Evolutionary conservation across 805 yeast genomes (phyloP).

Genomic region (Myxozyma geophila): DNA sequence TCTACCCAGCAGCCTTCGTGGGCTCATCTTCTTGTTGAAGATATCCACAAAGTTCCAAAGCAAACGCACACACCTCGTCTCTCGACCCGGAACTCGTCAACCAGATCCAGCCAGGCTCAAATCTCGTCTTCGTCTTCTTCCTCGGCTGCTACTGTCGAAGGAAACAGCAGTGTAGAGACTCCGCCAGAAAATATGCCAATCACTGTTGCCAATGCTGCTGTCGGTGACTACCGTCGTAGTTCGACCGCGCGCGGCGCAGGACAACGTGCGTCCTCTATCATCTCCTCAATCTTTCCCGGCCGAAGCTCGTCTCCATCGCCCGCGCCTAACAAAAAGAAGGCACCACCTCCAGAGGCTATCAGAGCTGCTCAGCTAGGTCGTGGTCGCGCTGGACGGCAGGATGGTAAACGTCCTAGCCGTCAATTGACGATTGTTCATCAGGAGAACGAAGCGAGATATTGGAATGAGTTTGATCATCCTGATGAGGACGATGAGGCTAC

Average conservation of each 20-base stretch:
- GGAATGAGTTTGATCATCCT: slow-evolving; percentile 73
- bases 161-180: slow-evolving; percentile 31
- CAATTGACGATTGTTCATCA: slow-evolving; percentile 13
- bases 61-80: slow-evolving; percentile 9
- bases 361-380: slow-evolving; percentile 20
- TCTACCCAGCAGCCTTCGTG: slow-evolving; percentile 49
- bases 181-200: slow-evolving; percentile 24
- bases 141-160: slow-evolving; percentile 17
- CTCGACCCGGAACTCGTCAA: slow-evolving; percentile 1
- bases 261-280: slow-evolving; percentile 18
- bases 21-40: slow-evolving; percentile 48
- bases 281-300: slow-evolving; percentile 17
- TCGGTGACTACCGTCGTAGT: background rate
- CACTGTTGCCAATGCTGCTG: slow-evolving; percentile 4
- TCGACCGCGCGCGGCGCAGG: background rate
- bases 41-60: slow-evolving; percentile 55
- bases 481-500: slow-evolving; percentile 53
- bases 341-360: slow-evolving; percentile 13
- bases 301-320: slow-evolving; percentile 6
- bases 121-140: slow-evolving; percentile 27
- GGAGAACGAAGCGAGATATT: slow-evolving; percentile 48
- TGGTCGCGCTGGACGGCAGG: slow-evolving; percentile 13
- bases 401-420: slow-evolving; percentile 3
- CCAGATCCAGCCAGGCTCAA: background rate
- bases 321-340: background rate